Evolutionary conservation across 2,329 filamentous ascomycete species (phyloP), one percentile per base, ranked within the genome.

Genomic region (Aspergillus sp.): DNA sequence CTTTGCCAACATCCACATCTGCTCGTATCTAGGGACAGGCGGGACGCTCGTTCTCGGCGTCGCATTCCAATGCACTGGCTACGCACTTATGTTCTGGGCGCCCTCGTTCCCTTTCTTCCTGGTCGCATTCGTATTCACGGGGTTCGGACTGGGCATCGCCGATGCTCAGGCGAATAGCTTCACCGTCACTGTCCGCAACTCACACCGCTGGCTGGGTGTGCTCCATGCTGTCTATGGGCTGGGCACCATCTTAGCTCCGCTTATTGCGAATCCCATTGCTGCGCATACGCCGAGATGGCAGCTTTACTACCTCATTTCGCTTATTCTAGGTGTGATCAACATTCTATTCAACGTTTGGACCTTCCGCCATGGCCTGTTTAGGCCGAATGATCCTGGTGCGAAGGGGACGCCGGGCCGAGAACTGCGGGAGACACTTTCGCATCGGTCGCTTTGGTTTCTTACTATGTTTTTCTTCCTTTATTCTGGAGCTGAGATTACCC

Each of bases 391-490:
- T 17, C 33, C 33, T 17, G 61, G 57, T 22, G 59, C 64, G 1
- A 66, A 67, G 40, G 61, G 62, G 4, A 61, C 61, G 2, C 64
- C 65, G 4, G 62, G 48, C 13, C 54, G 57, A 11, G 63, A 67
- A 51, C 41, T 67, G 40, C 59, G 55, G 17, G 64, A 61, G 5
- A 65, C 63, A 3, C 34, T 67, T 9, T 33, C 56, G 2, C 63
- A 63, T 49, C 59, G 54, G 40, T 47, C 60, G 7, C 61, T 67
- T 13, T 67, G 65, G 65, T 62, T 66, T 34, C 54, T 67, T 33
- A 66, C 66, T 33, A 61, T 61, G 13, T 67, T 67, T 34, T 67
- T 66, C 56, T 65, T 67, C 44, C 58, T 67, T 37, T 67, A 67
- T 57, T 61, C 61, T 13, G 65, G 65, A 11, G 63, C 63, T 15